Base-by-base conservation (phyloP, 345 rosid species). In the Aegle marmelos region DNA sequence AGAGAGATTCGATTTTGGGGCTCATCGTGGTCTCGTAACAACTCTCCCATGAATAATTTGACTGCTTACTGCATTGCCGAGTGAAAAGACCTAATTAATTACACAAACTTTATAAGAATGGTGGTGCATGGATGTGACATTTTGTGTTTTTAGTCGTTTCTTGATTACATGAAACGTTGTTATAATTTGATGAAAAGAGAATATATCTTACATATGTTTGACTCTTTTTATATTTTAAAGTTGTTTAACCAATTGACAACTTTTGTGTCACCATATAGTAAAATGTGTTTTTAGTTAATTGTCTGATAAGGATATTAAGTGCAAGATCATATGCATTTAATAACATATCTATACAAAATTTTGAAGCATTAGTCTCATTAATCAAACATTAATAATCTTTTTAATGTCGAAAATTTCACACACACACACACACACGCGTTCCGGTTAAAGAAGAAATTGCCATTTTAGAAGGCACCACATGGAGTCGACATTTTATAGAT, bases 401-500 rank as follows among this genome's bases (percentile, higher is more conserved):
- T 11, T 13, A 13, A 45, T 11, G 50, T 13, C 50, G 5, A 41
- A 39, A 39, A 39, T 39, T 9, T 39, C 2, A 39, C 10, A 9
- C 3, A 41, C 0, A 41, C 4, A 13, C 4, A 1, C 1, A 13
- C 13, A 45, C 3, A 34, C 3, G 6, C 6, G 9, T 53, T 17
- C 57, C 57, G 57, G 57, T 16, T 53, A 36, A 22, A 8, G 71
- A n/a, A 30, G 61, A 39, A 72, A 39, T 79, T 76, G 77, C 79
- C 71, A 70, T 34, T 74, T 37, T 31, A 73, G 78, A 73, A 57
- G 64, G 59, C n/a, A 74, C 22, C 80, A 85, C 89, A 88, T 84
- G 92, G 89, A 79, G 76, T 74, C 86, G 88, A 83, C 85, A 82
- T 85, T 88, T 81, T 76, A 53, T 53, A 79, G 39, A 34, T 73